These are phyloP conservation scores for Phascolomyces articulosus DNA, from an alignment of 371 early-diverging fungal genomes.

Conservation along the genomic window DNA sequence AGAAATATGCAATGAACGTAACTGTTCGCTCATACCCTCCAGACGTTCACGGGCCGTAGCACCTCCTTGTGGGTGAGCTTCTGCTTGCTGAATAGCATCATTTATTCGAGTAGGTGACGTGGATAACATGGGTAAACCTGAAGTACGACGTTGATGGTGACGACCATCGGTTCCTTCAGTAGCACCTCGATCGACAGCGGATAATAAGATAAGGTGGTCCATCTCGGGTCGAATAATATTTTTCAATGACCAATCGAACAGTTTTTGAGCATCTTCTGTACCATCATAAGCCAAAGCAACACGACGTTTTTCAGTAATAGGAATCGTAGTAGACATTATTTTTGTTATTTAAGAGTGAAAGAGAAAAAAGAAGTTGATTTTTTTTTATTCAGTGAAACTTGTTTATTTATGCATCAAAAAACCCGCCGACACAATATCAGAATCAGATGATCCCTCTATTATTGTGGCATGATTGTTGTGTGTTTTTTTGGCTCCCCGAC, in stretches of 20 bases:
- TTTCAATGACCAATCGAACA: slow-evolving; percentile 51
- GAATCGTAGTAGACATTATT: slow-evolving; percentile 16
- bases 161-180: slow-evolving; percentile 10
- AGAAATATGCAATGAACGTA: slow-evolving; percentile 33
- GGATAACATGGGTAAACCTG: slow-evolving; percentile 1
- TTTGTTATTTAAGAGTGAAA: no score
- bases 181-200: slow-evolving; percentile 34
- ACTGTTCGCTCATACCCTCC: slow-evolving; percentile 31
- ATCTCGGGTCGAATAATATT: slow-evolving; percentile 45
- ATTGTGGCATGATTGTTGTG: no score
- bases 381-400: no score
- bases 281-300: slow-evolving; percentile 57
- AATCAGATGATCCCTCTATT: no score
- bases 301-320: slow-evolving; percentile 52
- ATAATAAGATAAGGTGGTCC: slow-evolving; percentile 49
- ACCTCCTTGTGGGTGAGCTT: slow-evolving; percentile 27
- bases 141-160: not conserved
- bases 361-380: no score
- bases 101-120: slow-evolving; percentile 28
- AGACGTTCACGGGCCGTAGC: slow-evolving; percentile 34
- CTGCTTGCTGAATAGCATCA: slow-evolving; percentile 33
- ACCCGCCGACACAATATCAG: no score
- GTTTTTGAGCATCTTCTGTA: slow-evolving; percentile 47
- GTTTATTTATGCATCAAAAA: no score
- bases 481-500: no score